Conservation (phyloP, 2,329 filamentous ascomycete species). For the Emergomyces orientalis region DNA sequence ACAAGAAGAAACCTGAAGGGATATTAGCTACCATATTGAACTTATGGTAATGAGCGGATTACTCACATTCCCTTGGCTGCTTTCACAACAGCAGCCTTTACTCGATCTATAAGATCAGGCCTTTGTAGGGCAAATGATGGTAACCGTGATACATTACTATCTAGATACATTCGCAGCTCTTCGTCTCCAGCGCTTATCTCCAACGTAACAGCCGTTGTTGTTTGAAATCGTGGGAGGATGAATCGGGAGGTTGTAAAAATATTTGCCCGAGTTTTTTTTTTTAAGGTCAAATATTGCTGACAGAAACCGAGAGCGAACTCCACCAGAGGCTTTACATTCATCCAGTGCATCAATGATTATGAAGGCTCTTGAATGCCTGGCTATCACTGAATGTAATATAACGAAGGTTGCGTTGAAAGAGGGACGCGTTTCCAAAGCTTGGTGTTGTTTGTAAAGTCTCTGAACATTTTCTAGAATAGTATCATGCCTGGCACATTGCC, state of each 20-base stretch:
- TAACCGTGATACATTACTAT: neutral
- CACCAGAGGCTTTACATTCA: conserved; percentile 8
- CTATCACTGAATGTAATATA: conserved; percentile 2
- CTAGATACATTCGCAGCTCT: conserved; percentile 10
- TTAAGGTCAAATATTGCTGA: conserved; percentile 3
- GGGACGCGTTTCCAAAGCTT: neutral
- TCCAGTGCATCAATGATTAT: conserved; percentile 16
- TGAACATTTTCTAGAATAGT: conserved; percentile 4
- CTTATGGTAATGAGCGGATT: conserved; percentile 2
- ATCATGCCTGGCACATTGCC: neutral
- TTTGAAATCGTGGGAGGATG: neutral
- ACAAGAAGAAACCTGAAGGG: conserved; percentile 22
- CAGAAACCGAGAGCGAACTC: neutral
- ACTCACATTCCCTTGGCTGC: conserved; percentile 18
- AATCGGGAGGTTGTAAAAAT: neutral
- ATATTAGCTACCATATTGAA: neutral
- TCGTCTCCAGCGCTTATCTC: neutral
- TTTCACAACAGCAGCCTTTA: conserved; percentile 8
- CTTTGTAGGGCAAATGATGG: too few species aligned
- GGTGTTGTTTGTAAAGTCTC: conserved; percentile 6
- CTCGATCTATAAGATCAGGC: too few species aligned
- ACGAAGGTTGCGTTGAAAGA: neutral
- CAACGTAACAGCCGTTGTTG: too few species aligned
- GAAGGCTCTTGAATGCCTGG: conserved; percentile 2
- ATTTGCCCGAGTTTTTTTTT: neutral